Evolutionary conservation across 495 filamentous ascomycete species (phyloP), one percentile per base, ranked within the genome.

Genomic region (Delitschia confertaspora): DNA sequence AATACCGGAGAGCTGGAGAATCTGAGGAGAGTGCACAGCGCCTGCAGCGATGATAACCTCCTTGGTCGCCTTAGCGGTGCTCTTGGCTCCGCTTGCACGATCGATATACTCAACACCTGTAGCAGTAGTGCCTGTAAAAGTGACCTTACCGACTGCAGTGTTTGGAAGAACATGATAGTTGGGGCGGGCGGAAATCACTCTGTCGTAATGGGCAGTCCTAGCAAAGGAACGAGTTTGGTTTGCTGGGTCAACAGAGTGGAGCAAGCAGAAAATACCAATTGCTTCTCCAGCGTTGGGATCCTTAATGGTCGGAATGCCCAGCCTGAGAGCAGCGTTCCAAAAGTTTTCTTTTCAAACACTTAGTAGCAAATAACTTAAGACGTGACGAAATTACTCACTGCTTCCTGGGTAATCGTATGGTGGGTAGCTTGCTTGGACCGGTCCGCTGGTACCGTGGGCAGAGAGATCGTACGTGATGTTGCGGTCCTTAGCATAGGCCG

Each of bases 41-140:
- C 51, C 45, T 6, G 45, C 45, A 2, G 51, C 24, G 7, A 54
- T 14, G 7, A 54, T 44, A 33, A 54, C 51, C 32, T 54, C 51
- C 29, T 54, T 54, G 2, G 33, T 54, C 23, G 51, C 51, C 16
- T 10, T 30, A 16, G 38, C 44, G 17, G 13, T 38, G 18, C 30
- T 16, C 7, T 9, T 38, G 4, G 7, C 30, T 6, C 36, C 23
- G 21, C 10, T 39, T 2, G 11, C 22, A 2, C 22, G 13, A n/a
- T 22, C 13, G 1, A 36, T 22, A 27, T 47, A 47, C 26, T 42
- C 23, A 9, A 51, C 42, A 6, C 48, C 48, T 6, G 40, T 20
- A 1, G 48, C 40, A 1, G 22, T 38, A 18, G 17, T 45, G 6
- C 23, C 35, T 11, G 38, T 19, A 16, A 53, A 53, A 13, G 42